Conservation (phyloP, 805 yeast species). For the Deakozyma indianensis region DNA sequence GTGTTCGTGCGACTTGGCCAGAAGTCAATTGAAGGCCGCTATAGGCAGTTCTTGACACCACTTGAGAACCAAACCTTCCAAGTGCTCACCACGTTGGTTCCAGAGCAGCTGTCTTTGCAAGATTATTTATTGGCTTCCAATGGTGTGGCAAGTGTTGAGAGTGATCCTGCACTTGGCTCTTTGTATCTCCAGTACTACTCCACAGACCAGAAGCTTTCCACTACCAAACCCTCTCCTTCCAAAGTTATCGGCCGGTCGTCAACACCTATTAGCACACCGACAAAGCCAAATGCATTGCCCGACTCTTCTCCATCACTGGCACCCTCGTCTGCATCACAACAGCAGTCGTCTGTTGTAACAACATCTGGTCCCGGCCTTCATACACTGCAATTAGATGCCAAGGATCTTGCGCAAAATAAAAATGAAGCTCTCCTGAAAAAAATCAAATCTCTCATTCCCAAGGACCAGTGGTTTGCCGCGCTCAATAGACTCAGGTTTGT, state of each 20-base stretch:
- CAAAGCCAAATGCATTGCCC: background rate
- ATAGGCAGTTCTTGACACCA: background rate
- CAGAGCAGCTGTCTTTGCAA: background rate
- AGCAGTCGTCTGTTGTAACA: background rate
- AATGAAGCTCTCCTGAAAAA: constrained; percentile 10
- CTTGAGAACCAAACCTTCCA: background rate
- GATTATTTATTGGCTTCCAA: background rate
- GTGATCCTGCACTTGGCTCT: background rate
- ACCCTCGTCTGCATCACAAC: background rate
- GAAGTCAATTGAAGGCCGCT: background rate
- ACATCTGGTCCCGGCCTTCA: background rate
- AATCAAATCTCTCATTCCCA: constrained; percentile 28
- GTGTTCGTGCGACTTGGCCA: constrained; percentile 20
- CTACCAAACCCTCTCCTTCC: background rate
- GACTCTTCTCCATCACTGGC: background rate
- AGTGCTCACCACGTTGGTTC: background rate
- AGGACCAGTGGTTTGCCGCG: constrained; percentile 49
- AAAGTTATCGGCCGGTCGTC: background rate
- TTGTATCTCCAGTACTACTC: background rate
- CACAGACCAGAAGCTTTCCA: background rate
- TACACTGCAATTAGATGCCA: background rate
- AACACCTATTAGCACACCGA: background rate
- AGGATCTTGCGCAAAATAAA: background rate
- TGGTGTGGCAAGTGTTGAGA: background rate
- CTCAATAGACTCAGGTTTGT: constrained; percentile 44